Conservation (phyloP, 1,139 yeast species). For the Yamadazyma diospyri region DNA sequence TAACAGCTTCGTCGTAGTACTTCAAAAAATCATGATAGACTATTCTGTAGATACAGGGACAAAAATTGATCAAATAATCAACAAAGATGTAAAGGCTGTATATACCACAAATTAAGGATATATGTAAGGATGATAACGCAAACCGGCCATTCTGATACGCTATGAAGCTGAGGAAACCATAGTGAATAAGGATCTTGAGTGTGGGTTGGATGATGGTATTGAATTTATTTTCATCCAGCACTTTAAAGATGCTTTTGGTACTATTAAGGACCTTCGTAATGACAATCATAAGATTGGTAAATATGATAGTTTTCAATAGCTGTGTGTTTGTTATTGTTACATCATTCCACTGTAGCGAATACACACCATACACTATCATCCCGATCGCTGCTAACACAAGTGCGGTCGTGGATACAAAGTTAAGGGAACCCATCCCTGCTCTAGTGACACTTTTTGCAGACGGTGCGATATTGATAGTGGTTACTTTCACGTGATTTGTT, state of each 20-base stretch:
- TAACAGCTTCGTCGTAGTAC: conserved; percentile 12
- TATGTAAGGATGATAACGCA: conserved; percentile 8
- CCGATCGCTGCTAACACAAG: not conserved
- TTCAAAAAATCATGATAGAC: conserved; percentile 10
- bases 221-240: conserved; percentile 10
- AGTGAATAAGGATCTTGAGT: conserved; percentile 12
- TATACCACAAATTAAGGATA: conserved; percentile 8
- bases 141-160: conserved; percentile 9
- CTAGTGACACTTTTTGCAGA: too few relatives aligned
- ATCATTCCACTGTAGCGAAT: conserved; percentile 2
- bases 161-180: conserved; percentile 12
- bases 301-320: conserved; percentile 11
- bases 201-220: conserved; percentile 12
- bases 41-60: conserved; percentile 11
- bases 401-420: not conserved
- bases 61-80: conserved; percentile 10
- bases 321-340: conserved; percentile 1
- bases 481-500: too few relatives aligned
- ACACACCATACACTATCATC: not conserved
- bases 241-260: conserved; percentile 11
- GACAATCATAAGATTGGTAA: conserved; percentile 9
- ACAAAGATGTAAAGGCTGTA: conserved; percentile 5
- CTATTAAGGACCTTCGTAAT: conserved; percentile 10
- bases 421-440: conserved; percentile 2
- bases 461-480: too few relatives aligned